phyloP scores from a whole-genome alignment of 1,284 basidiomycete species.

The Baeospora myosura region DNA sequence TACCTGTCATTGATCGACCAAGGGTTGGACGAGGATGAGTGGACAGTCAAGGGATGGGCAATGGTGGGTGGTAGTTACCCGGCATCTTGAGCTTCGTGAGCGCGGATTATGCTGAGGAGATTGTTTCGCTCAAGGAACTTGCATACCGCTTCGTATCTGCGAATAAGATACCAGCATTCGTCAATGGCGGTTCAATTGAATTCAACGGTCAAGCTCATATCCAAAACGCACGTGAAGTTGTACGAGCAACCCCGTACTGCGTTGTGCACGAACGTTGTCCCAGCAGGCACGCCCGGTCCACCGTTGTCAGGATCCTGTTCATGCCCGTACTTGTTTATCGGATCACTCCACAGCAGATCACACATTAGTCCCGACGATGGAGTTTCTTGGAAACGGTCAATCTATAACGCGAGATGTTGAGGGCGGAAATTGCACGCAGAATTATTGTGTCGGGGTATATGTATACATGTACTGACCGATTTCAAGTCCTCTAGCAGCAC shows the following conservation, averaged over 20 bases:
- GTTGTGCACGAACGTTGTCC: conserved; percentile 26
- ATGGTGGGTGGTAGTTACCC: neutral
- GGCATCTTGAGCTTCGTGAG: neutral
- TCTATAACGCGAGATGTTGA: neutral
- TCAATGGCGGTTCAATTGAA: neutral
- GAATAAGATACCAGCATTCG: neutral
- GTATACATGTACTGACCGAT: neutral
- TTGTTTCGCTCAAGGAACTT: neutral
- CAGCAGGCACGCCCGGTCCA: conserved; percentile 29
- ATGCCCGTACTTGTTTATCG: neutral
- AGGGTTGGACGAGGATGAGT: neutral
- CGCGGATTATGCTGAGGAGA: neutral
- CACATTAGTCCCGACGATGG: neutral
- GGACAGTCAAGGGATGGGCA: neutral
- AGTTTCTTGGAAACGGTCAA: neutral
- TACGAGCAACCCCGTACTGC: neutral
- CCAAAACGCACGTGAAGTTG: neutral
- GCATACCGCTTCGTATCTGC: neutral
- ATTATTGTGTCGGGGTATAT: too few species aligned
- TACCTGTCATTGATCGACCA: conserved; percentile 8
- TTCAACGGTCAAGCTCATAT: neutral
- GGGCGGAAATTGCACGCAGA: neutral
- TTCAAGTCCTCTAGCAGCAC: neutral
- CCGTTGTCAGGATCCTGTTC: conserved; percentile 13
- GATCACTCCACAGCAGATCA: neutral